Base-by-base conservation (phyloP, 1,284 basidiomycete genomes). In the Rhodotorula sp. region DNA sequence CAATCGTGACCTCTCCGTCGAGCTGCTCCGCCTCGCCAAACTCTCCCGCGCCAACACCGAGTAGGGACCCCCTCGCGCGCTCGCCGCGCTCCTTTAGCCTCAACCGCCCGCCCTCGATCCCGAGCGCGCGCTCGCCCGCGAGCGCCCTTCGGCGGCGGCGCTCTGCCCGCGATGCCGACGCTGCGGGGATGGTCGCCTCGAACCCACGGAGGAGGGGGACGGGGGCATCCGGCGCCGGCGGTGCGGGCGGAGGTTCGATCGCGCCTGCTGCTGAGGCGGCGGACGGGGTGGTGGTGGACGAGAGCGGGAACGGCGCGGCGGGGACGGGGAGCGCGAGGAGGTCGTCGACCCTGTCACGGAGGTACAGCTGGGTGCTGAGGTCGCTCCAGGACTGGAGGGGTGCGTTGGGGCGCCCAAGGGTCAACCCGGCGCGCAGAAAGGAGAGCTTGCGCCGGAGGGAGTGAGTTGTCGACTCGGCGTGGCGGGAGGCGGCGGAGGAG, bases 181-280 rank as follows among this genome's bases (percentile, higher is more conserved):
- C 88, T 78, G 89, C 91, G 17, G 94, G 94, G 62, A 95, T 90
- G 3, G 94, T 96, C 41, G 94, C 94, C 76, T 91, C 90, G 82
- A 96, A 97, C 0, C 94, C 94, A 56, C 89, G 87, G 54, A 94
- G 84, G 39, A 97, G 84, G 0, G 77, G 73, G 21, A 78, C 69
- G 21, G 67, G 56, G 36, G 61, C 66, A 22, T 76, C 69, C 2
- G 70, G 60, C 27, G 41, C n/a, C 32, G 69, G 69, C 4, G 67
- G n/a, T n/a, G n/a, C n/a, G n/a, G n/a, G 54, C 0, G 62, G 62
- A 10, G 61, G 60, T n/a, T 67, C 67, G 57, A 70, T 27, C 37
- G 34, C 32, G 3, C 19, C 34, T 2, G 48, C 22, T 32, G 48
- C 22, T 6, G 59, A 15, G 6, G 29, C 19, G 1, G 53, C 2